Evolutionary conservation across 73 alveolate species (phyloP).

Genomic region (Paramecium bursaria): DNA sequence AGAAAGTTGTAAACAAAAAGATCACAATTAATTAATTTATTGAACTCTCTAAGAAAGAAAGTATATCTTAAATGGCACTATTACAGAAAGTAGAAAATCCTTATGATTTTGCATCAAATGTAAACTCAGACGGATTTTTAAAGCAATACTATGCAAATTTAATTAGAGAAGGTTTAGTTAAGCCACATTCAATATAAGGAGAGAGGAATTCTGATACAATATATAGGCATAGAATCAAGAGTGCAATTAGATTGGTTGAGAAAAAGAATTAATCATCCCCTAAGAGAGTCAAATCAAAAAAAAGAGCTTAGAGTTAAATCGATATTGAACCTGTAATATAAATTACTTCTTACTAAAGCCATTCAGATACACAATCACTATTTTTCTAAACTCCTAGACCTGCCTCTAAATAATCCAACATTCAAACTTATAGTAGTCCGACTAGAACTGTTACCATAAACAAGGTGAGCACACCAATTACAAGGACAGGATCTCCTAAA

Average conservation of each 20-base stretch:
- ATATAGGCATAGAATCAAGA: constrained; percentile 5
- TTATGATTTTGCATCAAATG: constrained; percentile 54
- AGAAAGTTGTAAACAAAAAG: background rate
- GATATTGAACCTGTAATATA: background rate
- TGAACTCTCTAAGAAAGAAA: background rate
- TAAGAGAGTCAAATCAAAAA: background rate
- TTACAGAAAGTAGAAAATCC: constrained; percentile 48
- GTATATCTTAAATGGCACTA: background rate
- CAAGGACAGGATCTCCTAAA: background rate
- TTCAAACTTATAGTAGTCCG: background rate
- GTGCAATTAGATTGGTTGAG: constrained; percentile 22
- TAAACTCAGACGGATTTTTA: constrained; percentile 34
- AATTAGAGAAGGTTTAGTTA: constrained; percentile 48
- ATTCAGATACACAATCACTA: background rate
- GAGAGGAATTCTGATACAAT: background rate
- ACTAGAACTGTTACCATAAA: background rate
- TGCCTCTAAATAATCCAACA: background rate
- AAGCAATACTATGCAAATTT: constrained; percentile 38
- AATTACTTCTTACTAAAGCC: background rate
- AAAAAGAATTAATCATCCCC: background rate
- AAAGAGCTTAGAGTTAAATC: too few relatives aligned
- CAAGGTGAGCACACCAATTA: constrained; percentile 46
- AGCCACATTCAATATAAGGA: constrained; percentile 8
- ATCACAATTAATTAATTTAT: too few relatives aligned
- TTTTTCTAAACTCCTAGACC: constrained; percentile 46